These are phyloP conservation scores for Fraxinus quadrangulata DNA, from an alignment of 257 asterid species.

Conservation along the genomic window DNA sequence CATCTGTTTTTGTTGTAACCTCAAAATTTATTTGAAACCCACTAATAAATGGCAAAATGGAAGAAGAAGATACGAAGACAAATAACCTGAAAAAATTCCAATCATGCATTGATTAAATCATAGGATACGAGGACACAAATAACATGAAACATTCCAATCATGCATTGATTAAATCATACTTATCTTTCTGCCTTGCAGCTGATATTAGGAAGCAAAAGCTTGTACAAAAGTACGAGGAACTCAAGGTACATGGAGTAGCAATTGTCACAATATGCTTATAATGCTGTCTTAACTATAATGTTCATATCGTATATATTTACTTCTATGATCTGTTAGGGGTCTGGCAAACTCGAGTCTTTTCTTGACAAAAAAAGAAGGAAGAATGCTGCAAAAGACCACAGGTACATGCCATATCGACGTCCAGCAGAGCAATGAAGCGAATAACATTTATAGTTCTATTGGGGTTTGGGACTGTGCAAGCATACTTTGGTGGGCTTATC, in stretches of 20 bases:
- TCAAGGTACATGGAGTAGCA: constrained; percentile 49
- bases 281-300: background rate
- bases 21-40: too few species aligned
- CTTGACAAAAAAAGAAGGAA: constrained; percentile 80
- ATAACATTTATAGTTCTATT: constrained; percentile 19
- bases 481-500: background rate
- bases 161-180: background rate
- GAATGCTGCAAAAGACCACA: constrained; percentile 88
- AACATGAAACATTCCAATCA: too few species aligned
- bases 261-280: background rate
- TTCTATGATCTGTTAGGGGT: constrained; percentile 43
- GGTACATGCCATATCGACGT: constrained; percentile 83
- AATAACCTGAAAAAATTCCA: too few species aligned
- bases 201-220: constrained; percentile 70
- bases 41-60: too few species aligned
- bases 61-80: too few species aligned
- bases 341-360: constrained; percentile 82
- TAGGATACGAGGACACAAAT: too few species aligned
- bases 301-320: background rate
- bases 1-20: too few species aligned
- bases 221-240: constrained; percentile 73
- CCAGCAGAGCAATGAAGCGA: constrained; percentile 38
- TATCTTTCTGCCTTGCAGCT: constrained; percentile 52
- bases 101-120: too few species aligned
- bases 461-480: background rate